Evolutionary conservation across 371 early-diverging fungal species (phyloP).

Genomic region (Circinella umbellata): DNA sequence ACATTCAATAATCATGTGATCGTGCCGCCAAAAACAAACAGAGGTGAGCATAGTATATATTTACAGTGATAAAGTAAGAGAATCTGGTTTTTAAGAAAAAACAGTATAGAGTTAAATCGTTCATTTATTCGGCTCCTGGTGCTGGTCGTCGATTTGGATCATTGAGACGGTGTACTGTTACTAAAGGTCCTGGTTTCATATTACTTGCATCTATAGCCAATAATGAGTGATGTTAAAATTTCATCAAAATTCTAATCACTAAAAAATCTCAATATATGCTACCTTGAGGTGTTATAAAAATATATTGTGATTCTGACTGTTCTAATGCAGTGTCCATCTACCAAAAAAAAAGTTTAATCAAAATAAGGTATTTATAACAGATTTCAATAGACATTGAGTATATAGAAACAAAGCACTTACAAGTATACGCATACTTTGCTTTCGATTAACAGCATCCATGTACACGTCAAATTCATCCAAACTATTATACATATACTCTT

Average conservation of each 20-base stretch:
- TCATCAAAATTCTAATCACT: no score
- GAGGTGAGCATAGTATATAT: no score
- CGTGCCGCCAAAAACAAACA: no score
- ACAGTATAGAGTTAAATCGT: no score
- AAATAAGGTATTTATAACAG: not conserved
- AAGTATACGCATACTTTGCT: constrained; percentile 87
- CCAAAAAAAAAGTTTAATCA: not conserved
- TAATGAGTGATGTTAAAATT: not conserved
- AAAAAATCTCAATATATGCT: not conserved
- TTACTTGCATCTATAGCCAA: constrained; percentile 52
- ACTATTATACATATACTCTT: constrained; percentile 29
- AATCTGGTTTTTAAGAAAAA: no score
- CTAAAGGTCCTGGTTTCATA: constrained; percentile 67
- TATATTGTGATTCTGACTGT: constrained; percentile 79
- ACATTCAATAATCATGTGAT: no score
- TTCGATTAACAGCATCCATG: constrained; percentile 98
- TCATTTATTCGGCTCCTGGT: no score
- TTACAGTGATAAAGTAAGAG: no score
- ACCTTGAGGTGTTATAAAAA: constrained; percentile 94
- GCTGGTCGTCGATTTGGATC: constrained; percentile 62
- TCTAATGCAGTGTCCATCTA: constrained; percentile 80
- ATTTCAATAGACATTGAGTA: not conserved
- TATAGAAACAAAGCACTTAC: constrained; percentile 27
- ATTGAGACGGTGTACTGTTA: constrained; percentile 68
- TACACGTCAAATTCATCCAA: constrained; percentile 99